These are phyloP conservation scores for Cladophialophora psammophila DNA, from an alignment of 2,329 filamentous ascomycete genomes.

Conservation along the genomic window DNA sequence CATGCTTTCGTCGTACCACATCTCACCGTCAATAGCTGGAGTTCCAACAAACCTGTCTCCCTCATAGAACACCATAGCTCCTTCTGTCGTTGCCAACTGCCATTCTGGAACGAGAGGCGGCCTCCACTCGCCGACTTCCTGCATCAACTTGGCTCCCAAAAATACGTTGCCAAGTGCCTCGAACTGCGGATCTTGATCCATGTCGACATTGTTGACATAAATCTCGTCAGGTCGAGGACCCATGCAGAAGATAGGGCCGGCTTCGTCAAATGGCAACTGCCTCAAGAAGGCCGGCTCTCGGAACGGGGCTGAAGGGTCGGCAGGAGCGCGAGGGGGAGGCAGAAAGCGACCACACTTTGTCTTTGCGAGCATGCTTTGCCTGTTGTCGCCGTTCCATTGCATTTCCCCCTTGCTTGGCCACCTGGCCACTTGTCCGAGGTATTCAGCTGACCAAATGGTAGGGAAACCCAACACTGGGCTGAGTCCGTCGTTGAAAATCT, in stretches of 20 bases:
- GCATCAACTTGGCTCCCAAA: constrained; percentile 29
- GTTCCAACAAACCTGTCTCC: neutral
- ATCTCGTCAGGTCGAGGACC: constrained; percentile 31
- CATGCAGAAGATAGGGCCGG: constrained; percentile 28
- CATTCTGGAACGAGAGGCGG: constrained; percentile 21
- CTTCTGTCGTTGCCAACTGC: constrained; percentile 22
- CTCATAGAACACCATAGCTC: constrained; percentile 3
- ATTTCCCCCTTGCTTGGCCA: constrained; percentile 32
- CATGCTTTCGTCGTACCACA: constrained; percentile 16
- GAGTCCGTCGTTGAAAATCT: constrained; percentile 33
- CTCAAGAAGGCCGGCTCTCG: constrained; percentile 27
- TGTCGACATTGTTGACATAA: constrained; percentile 23
- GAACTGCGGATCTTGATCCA: constrained; percentile 32
- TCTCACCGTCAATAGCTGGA: constrained; percentile 4
- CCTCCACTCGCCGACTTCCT: constrained; percentile 28
- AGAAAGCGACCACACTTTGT: constrained; percentile 31
- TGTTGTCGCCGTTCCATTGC: constrained; percentile 33
- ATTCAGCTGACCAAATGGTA: constrained; percentile 34
- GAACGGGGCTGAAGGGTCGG: constrained; percentile 11
- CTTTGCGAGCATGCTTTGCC: constrained; percentile 25
- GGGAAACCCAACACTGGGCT: constrained; percentile 30
- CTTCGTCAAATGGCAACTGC: constrained; percentile 26
- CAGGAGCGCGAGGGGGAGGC: constrained; percentile 30
- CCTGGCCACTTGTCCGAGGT: constrained; percentile 10
- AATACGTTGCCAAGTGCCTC: constrained; percentile 24